Evolutionary conservation across 2,329 filamentous ascomycete genomes (phyloP).

Genomic region (Penicillium hesseltinei): DNA sequence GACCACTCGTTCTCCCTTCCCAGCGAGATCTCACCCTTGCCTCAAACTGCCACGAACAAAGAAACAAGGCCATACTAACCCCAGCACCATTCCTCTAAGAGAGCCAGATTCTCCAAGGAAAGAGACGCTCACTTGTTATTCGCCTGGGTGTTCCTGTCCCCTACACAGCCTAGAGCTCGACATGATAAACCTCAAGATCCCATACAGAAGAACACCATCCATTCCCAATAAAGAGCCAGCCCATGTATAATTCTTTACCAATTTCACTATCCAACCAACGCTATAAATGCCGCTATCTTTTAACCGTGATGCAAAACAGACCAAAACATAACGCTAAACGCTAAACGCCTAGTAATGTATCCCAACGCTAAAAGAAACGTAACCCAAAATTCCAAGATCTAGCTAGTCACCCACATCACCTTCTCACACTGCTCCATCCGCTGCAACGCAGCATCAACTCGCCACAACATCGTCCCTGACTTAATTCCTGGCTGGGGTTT

Average conservation of each 20-base stretch:
- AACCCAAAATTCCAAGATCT: not conserved
- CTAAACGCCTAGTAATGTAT: not conserved
- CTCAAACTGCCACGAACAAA: no score
- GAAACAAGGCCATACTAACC: no score
- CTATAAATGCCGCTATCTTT: not conserved
- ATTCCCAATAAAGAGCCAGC: not conserved
- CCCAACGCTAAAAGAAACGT: not conserved
- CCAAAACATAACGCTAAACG: constrained; percentile 1
- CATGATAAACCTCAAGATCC: not conserved
- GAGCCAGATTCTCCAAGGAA: no score
- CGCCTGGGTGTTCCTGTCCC: no score
- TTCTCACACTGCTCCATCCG: constrained; percentile 11
- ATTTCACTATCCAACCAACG: not conserved
- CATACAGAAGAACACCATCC: not conserved
- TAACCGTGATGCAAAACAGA: not conserved
- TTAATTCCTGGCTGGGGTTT: constrained; percentile 8
- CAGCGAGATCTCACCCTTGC: no score
- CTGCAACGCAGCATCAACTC: constrained; percentile 18
- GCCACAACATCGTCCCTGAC: constrained; percentile 25
- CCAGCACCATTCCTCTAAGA: no score
- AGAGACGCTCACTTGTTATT: no score
- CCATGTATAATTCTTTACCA: not conserved
- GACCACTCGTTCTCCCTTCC: not conserved
- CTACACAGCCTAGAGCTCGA: not conserved
- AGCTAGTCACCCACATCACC: constrained; percentile 12